phyloP scores from a whole-genome alignment of 345 rosid species.

The Lepidium africanum region DNA sequence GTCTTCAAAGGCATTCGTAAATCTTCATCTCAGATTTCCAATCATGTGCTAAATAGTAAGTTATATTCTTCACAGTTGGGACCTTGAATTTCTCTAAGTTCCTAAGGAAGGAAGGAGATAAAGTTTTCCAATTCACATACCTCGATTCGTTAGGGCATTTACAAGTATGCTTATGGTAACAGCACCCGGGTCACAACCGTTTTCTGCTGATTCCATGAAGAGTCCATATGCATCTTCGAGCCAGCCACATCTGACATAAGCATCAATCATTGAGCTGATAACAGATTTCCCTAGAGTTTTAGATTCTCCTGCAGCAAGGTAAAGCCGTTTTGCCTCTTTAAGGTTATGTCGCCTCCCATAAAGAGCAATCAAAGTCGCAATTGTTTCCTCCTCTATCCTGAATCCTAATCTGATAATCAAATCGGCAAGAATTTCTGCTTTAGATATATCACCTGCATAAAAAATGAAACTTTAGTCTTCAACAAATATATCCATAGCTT shows the following conservation, averaged over 20 bases:
- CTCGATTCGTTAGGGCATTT: constrained; percentile 55
- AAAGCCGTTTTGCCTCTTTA: constrained; percentile 46
- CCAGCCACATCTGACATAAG: constrained; percentile 55
- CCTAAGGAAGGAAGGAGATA: neutral
- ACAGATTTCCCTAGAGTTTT: constrained; percentile 33
- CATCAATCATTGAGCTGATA: constrained; percentile 56
- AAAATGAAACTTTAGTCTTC: constrained; percentile 5
- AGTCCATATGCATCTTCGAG: constrained; percentile 49
- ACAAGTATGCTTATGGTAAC: constrained; percentile 62
- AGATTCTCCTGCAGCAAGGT: constrained; percentile 39
- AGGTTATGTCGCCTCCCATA: constrained; percentile 51
- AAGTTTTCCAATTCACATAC: constrained; percentile 30
- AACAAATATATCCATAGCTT: neutral
- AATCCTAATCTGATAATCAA: constrained; percentile 38
- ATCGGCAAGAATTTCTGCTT: constrained; percentile 38
- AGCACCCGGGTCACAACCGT: constrained; percentile 39
- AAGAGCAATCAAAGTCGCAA: constrained; percentile 44
- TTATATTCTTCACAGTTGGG: neutral
- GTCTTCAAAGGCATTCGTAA: neutral
- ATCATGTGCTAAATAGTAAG: neutral
- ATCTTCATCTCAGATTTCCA: neutral
- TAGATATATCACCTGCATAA: constrained; percentile 44
- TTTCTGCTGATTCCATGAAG: constrained; percentile 41
- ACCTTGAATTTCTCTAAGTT: neutral
- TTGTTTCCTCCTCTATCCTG: constrained; percentile 41